Evolutionary conservation across 116 monocot genomes (phyloP), one percentile per base, ranked within the genome.

Genomic region (Trichopus zeylanicus): DNA sequence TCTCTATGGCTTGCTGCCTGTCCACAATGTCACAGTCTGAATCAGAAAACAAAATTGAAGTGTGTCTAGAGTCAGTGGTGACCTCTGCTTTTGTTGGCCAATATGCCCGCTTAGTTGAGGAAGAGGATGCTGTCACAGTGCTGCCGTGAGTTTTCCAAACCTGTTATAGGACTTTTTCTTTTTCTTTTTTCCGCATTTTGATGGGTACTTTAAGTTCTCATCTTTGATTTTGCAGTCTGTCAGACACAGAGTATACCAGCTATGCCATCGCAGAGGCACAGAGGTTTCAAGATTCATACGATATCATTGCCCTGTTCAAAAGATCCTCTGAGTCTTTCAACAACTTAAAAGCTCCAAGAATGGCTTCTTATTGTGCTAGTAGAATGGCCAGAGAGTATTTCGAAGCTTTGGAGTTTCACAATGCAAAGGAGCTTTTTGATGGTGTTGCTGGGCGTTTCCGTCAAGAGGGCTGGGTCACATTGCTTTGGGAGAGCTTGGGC

Each of bases 401-500:
- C 64, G 47, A 51, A 16, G 59, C 68, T 19, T 71, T 64, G 24
- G 85, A 99, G 22, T 92, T 78, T 46, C 60, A 42, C 29, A 85
- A 76, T 72, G 84, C 88, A 64, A 99, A 92, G 57, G 77, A 85
- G 34, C 70, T 83, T 28, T 82, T 99, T 63, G 78, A 80, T 61
- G 46, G 60, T 72, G 67, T 81, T 58, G 72, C 82, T 9, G 60
- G 25, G 35, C 68, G 83, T 47, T 99, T 88, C 52, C 74, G 92
- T 48, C 75, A 85, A 65, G 99, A 99, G 51, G 92, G 99, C 1
- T 99, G 99, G 99, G 67, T 81, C 29, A 70, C 80, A 57, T 73
- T 99, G 70, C 80, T 99, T 3, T 88, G 88, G 92, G 99, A 99
- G 57, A 76, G 48, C 60, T 75, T 99, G 68, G 85, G 84, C 48